phyloP scores from a whole-genome alignment of 2,329 filamentous ascomycete species.

The Chrysoporthe deuterocubensis region DNA sequence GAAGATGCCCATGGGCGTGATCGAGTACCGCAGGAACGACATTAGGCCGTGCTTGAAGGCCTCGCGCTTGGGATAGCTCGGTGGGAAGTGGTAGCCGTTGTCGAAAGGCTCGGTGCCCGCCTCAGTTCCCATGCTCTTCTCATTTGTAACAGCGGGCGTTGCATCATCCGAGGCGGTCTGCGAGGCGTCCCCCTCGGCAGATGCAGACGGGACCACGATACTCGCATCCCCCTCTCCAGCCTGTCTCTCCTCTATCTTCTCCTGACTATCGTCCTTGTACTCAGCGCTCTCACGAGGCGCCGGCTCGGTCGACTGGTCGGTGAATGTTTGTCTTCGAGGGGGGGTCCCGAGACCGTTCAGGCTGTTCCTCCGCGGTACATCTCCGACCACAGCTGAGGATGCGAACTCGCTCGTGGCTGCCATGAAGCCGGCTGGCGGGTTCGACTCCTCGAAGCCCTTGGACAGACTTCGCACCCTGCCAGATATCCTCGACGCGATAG shows the following conservation, averaged over 20 bases:
- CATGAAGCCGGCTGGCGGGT: conserved; percentile 51
- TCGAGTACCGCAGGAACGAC: conserved; percentile 73
- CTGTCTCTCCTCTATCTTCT: not conserved
- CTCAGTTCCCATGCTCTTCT: conserved; percentile 32
- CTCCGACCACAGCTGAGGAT: conserved; percentile 41
- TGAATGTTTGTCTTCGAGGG: conserved; percentile 16
- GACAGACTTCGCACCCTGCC: conserved; percentile 31
- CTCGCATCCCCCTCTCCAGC: not conserved
- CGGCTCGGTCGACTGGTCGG: conserved; percentile 17
- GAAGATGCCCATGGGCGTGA: conserved; percentile 76
- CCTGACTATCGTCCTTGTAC: not conserved
- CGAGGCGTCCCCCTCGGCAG: conserved; percentile 12
- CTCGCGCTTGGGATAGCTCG: conserved; percentile 62
- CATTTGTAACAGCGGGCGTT: conserved; percentile 32
- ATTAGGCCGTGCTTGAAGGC: conserved; percentile 61
- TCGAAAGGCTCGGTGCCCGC: conserved; percentile 49
- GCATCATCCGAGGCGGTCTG: conserved; percentile 32
- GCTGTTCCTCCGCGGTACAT: conserved; percentile 24
- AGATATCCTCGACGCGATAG: conserved; percentile 26
- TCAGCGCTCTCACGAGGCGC: conserved; percentile 17
- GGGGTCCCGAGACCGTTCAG: conserved; percentile 5
- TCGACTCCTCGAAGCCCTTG: conserved; percentile 49
- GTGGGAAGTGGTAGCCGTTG: conserved; percentile 71
- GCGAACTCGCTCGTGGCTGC: conserved; percentile 52
- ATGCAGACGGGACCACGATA: not conserved